Base-by-base conservation (phyloP, 2,329 filamentous ascomycete genomes). In the Macrophomina pseudophaseolina region DNA sequence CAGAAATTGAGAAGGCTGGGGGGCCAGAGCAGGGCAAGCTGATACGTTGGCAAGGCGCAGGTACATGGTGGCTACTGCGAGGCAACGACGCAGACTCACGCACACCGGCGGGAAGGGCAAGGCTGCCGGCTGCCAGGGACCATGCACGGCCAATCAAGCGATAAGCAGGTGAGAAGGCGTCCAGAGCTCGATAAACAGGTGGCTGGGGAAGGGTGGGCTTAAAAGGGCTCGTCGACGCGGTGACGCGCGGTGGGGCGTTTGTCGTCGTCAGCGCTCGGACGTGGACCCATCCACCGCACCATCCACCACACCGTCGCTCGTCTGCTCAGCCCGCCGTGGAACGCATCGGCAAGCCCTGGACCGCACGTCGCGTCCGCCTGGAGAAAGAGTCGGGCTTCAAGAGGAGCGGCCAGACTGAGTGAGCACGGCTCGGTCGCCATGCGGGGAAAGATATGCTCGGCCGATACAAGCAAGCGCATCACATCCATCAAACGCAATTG, bases 241-340 rank as follows among this genome's bases (percentile, higher is more conserved):
- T 64, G 60, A 64, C 60, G 60, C 60, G 60, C 49, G 60, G 60
- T 64, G 60, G 60, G 60, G 60, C 60, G 30, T 64, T 42, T 33
- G 60, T 52, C 60, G 60, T 64, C 60, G 60, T 64, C 60, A 64
- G 60, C 60, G 60, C 46, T 46, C 60, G 48, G 60, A 33, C 59
- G 46, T 51, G 59, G 44, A 46, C 59, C 14, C 40, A 7, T 6
- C n/a, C 16, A 6, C 8, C 16, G 18, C 12, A 8, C 54, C 38
- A 53, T 32, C 23, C 23, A 12, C 14, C 32, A 3, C 7, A 7
- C 35, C 35, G 11, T 7, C 35, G 7, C 35, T 8, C 35, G 35
- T 12, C 35, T 12, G 35, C 56, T 60, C 56, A 42, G 56, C 40
- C 56, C 56, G 56, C 40, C 8, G 54, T 38, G 30, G 28, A 32